Evolutionary conservation across 257 asterid species (phyloP), one percentile per base, ranked within the genome.

Genomic region (Ophiorrhiza pumila): DNA sequence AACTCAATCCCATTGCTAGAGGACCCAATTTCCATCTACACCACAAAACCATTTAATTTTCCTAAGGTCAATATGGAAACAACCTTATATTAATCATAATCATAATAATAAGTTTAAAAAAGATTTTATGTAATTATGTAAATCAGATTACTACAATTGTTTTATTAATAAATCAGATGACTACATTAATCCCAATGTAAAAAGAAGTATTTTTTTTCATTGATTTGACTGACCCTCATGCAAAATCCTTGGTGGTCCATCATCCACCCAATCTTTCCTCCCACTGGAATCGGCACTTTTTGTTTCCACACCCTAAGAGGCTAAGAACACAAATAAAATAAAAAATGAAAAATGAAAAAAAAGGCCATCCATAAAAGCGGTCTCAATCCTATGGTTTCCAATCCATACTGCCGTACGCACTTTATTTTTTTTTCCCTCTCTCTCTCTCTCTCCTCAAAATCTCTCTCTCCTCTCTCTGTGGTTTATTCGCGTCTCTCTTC

Each of bases 371-470:
- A 84, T 83, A 88, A 90, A 86, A 83, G 72, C 23, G 78, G 79
- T 83, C 85, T 79, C 78, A 79, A 87, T 85, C 91, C 87, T 80
- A 86, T 85, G 96, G 96, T 69, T 83, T 86, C 84, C 91, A 83
- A 83, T 86, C 86, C 85, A 55, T 55, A 43, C 72, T 74, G 84
- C 90, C 88, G 80, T 76, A 70, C 80, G 50, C 13, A 52, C 81
- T 6, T 37, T 37, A 2, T 37, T 37, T 37, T n/a, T n/a, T n/a
- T n/a, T n/a, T n/a, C n/a, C n/a, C n/a, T n/a, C n/a, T n/a, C n/a
- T n/a, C n/a, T n/a, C n/a, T 77, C 71, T 55, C 72, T 37, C 9
- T 58, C 68, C 60, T 9, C 6, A 1, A 34, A 43, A 12, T 53
- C 75, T 57, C 70, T 31, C 74, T 37, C 53, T 18, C 29, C 34